These are phyloP conservation scores for Agaricus blazei DNA, from an alignment of 768 basidiomycete genomes.

Conservation along the genomic window DNA sequence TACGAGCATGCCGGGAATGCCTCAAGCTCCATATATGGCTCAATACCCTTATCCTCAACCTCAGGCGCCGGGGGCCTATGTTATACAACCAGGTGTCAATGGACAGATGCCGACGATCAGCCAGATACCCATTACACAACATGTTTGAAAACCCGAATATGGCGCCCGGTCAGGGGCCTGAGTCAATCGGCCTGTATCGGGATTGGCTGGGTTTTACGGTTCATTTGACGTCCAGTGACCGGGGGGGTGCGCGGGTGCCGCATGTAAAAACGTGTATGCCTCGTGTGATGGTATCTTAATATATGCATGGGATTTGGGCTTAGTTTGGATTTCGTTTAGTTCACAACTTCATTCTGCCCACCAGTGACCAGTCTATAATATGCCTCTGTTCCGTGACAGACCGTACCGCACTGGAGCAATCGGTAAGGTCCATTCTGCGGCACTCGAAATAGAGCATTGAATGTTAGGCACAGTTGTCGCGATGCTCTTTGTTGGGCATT, in stretches of 20 bases:
- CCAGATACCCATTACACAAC: conserved; percentile 30
- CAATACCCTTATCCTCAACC: conserved; percentile 23
- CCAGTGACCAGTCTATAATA: conserved; percentile 13
- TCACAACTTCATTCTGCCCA: conserved; percentile 5
- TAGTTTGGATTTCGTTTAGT: not conserved
- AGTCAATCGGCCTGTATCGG: no score
- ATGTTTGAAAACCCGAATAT: not conserved
- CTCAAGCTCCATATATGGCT: conserved; percentile 25
- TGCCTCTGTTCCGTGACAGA: conserved; percentile 47
- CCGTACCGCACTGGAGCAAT: conserved; percentile 39
- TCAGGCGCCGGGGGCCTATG: conserved; percentile 53
- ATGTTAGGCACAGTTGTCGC: conserved; percentile 31
- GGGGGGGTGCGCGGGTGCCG: not conserved
- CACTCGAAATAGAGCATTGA: not conserved
- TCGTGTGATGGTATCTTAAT: conserved; percentile 1
- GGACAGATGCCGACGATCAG: conserved; percentile 59
- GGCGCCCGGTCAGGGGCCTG: not conserved
- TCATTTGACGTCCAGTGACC: no score
- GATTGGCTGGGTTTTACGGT: no score
- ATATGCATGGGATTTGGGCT: not conserved
- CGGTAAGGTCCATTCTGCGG: conserved; percentile 22
- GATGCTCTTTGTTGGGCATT: conserved; percentile 45
- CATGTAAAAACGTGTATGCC: conserved; percentile 9
- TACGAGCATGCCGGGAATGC: conserved; percentile 24
- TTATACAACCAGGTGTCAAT: conserved; percentile 63